phyloP scores from a whole-genome alignment of 2,329 filamentous ascomycete genomes.

The Talaromyces rugulosus region DNA sequence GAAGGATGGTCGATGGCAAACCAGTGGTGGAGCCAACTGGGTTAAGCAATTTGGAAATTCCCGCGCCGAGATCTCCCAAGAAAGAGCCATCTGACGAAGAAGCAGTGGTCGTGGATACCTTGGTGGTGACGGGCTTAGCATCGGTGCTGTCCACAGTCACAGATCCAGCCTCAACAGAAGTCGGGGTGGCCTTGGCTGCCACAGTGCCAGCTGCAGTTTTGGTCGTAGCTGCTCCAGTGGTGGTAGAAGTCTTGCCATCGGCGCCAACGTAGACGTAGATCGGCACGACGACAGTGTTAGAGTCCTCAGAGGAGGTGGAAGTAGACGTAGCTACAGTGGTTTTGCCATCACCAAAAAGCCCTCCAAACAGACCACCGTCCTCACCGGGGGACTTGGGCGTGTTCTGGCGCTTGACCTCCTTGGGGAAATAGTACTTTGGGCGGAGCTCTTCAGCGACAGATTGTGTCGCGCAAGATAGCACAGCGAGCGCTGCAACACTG shows the following conservation, averaged over 20 bases:
- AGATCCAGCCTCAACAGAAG: slow-evolving; percentile 20
- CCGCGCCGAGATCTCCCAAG: slow-evolving; percentile 8
- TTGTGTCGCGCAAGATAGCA: slow-evolving; percentile 30
- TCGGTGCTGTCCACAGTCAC: slow-evolving; percentile 13
- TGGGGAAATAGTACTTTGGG: slow-evolving; percentile 32
- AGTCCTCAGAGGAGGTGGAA: neutral
- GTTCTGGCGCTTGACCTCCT: slow-evolving; percentile 26
- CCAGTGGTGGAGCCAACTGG: slow-evolving; percentile 9
- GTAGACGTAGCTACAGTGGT: neutral
- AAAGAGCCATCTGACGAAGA: slow-evolving; percentile 3
- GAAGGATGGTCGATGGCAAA: slow-evolving; percentile 7
- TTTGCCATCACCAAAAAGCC: neutral
- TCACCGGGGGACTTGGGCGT: slow-evolving; percentile 9
- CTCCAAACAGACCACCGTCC: neutral
- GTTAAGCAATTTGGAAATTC: slow-evolving; percentile 3
- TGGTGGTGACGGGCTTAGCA: neutral
- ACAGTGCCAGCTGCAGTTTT: slow-evolving; percentile 1
- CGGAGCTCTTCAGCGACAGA: slow-evolving; percentile 24
- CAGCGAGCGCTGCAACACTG: slow-evolving; percentile 26
- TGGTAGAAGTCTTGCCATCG: slow-evolving; percentile 13
- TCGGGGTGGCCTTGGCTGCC: slow-evolving; percentile 3
- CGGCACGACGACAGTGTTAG: slow-evolving; percentile 12
- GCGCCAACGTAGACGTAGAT: slow-evolving; percentile 14
- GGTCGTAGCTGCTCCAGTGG: slow-evolving; percentile 11
- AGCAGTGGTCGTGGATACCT: neutral